Evolutionary conservation across 2,329 filamentous ascomycete species (phyloP), one percentile per base, ranked within the genome.

Genomic region (Fusarium sp.): DNA sequence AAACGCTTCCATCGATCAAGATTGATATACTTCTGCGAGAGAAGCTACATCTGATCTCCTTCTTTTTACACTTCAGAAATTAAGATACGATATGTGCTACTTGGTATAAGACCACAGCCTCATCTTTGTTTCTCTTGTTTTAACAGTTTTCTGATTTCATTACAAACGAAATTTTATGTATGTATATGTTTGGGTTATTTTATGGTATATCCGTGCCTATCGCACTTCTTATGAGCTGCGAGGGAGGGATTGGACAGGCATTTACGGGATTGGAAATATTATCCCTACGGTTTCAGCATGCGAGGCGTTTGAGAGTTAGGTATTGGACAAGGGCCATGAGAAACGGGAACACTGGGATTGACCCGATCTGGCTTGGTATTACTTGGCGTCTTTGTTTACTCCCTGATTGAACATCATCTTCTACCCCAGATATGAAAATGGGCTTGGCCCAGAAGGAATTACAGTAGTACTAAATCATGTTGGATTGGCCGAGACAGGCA

Each of bases 241-340:
- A 53, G 52, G 46, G 49, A 53, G 52, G 46, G 52, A 49, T 52
- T 48, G 48, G 36, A 34, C 53, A 49, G 54, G 13, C 44, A 66
- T 57, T 54, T 51, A 36, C 15, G 63, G 51, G 59, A 49, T 42
- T 39, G 6, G 44, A 46, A 35, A 52, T 24, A 51, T 19, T 2
- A 58, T 44, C 59, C 50, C 48, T 39, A 58, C 15, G 49, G 45
- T 41, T 47, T 55, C 38, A 66, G 59, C 59, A 66, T 61, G 64
- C 60, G 61, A 65, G 64, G 64, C 48, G 64, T 61, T 53, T 56
- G 44, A 59, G 64, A 53, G 64, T 67, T 61, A 53, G 64, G 64
- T 61, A 53, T 53, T 44, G 48, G 39, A 56, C 10, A 54, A 29
- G 48, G 32, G 32, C 22, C 35, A 44, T 28, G 26, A 43, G 45